Evolutionary conservation across 2,329 filamentous ascomycete species (phyloP).

Genomic region (Nothophoma quercina): DNA sequence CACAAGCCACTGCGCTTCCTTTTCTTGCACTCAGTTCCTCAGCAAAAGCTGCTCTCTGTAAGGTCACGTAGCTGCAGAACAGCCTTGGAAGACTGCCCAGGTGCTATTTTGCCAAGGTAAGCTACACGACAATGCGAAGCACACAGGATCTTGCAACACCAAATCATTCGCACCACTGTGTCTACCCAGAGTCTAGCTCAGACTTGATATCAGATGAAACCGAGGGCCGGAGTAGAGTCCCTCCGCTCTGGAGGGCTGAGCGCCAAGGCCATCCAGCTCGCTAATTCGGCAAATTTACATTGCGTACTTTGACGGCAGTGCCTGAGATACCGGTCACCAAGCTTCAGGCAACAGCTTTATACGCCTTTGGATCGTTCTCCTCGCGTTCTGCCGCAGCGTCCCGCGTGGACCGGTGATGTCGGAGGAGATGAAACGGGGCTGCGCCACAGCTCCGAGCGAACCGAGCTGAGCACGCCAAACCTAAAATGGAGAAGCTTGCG

Average conservation of each 20-base stretch:
- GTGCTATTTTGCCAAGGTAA: too few species aligned
- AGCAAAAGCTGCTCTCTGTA: too few species aligned
- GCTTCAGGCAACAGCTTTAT: constrained; percentile 14
- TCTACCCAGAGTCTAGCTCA: too few species aligned
- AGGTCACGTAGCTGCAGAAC: too few species aligned
- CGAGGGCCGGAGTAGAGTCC: not conserved
- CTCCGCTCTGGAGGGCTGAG: not conserved
- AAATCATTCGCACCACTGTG: too few species aligned
- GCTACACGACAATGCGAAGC: too few species aligned
- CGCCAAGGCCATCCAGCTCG: not conserved
- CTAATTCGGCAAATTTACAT: not conserved
- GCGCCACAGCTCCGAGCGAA: constrained; percentile 7
- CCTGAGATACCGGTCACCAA: not conserved
- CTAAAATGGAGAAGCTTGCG: constrained; percentile 31
- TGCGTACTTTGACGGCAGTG: constrained; percentile 1
- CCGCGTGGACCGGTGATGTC: not conserved
- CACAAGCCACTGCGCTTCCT: too few species aligned
- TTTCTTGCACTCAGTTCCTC: too few species aligned
- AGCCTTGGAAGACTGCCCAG: too few species aligned
- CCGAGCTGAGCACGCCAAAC: constrained; percentile 7
- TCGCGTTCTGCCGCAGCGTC: constrained; percentile 5
- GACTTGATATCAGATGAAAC: too few species aligned
- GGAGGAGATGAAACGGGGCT: constrained; percentile 3
- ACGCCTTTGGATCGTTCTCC: not conserved
- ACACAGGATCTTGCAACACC: too few species aligned